Evolutionary conservation across 1,139 yeast genomes (phyloP).

Genomic region (Casaregolazyma suthepensis): DNA sequence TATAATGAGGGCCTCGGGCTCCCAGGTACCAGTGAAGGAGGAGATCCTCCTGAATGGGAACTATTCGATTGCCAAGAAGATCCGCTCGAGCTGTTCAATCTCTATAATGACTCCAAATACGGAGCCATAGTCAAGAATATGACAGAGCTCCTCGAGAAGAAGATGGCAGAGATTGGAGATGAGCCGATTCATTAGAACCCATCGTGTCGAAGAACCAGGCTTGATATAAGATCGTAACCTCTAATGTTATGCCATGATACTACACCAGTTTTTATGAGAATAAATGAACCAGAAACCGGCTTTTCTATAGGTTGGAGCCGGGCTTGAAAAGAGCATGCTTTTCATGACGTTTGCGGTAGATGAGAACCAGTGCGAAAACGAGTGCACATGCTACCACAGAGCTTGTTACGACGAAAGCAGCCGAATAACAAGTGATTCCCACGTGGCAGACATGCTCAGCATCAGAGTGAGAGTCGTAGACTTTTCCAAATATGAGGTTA

Average conservation of each 20-base stretch:
- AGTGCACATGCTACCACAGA: slow-evolving; percentile 37
- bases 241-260: background rate
- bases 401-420: slow-evolving; percentile 26
- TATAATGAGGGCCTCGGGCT: slow-evolving; percentile 11
- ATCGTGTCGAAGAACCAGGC: too few species aligned
- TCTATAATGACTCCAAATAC: slow-evolving; percentile 4
- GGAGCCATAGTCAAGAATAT: slow-evolving; percentile 1
- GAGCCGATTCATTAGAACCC: background rate
- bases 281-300: background rate
- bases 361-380: slow-evolving; percentile 25
- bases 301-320: background rate
- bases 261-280: background rate
- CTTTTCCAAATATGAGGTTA: slow-evolving; percentile 31
- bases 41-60: slow-evolving; percentile 12
- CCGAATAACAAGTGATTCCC: slow-evolving; percentile 25
- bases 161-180: slow-evolving; percentile 13
- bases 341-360: slow-evolving; percentile 14
- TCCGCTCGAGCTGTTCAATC: slow-evolving; percentile 12
- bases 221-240: background rate
- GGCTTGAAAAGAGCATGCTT: slow-evolving; percentile 1
- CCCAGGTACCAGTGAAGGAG: slow-evolving; percentile 10
- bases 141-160: slow-evolving; percentile 8
- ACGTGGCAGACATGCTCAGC: slow-evolving; percentile 22
- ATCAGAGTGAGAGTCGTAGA: slow-evolving; percentile 30
- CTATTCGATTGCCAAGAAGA: slow-evolving; percentile 11